Conservation (phyloP, 2,329 filamentous ascomycete species). For the Trichoderma polysporum region DNA sequence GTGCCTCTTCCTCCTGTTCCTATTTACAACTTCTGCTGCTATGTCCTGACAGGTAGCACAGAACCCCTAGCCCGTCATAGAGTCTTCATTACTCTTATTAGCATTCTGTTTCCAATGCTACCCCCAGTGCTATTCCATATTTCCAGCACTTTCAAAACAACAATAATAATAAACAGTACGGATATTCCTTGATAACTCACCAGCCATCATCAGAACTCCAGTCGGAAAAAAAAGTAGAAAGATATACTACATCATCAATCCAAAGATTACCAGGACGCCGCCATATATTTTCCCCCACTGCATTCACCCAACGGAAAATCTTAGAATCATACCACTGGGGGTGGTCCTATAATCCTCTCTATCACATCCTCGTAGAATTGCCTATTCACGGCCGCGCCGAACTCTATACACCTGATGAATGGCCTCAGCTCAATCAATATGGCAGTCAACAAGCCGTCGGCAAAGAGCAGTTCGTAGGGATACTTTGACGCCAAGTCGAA, state of each 20-base stretch:
- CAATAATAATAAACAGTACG: neutral
- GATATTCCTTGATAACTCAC: neutral
- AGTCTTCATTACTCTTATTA: neutral
- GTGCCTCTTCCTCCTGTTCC: neutral
- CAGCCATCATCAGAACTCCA: neutral
- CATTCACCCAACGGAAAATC: neutral
- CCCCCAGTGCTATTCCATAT: neutral
- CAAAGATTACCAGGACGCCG: neutral
- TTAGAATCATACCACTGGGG: neutral
- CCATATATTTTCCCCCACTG: neutral
- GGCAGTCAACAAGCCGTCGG: conserved; percentile 34
- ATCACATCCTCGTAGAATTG: conserved; percentile 48
- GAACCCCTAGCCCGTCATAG: too few relatives aligned
- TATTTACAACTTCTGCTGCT: neutral
- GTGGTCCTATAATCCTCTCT: conserved; percentile 38
- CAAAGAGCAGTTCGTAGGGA: conserved; percentile 40
- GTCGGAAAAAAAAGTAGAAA: neutral
- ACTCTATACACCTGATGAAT: conserved; percentile 48
- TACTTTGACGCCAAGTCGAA: conserved; percentile 50
- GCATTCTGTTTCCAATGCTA: neutral
- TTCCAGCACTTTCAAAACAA: neutral
- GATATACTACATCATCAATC: neutral
- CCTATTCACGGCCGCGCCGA: conserved; percentile 49
- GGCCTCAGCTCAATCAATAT: conserved; percentile 44
- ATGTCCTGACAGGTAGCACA: neutral